Conservation (phyloP, 179 eudicot species). For the Beta macrorhiza region DNA sequence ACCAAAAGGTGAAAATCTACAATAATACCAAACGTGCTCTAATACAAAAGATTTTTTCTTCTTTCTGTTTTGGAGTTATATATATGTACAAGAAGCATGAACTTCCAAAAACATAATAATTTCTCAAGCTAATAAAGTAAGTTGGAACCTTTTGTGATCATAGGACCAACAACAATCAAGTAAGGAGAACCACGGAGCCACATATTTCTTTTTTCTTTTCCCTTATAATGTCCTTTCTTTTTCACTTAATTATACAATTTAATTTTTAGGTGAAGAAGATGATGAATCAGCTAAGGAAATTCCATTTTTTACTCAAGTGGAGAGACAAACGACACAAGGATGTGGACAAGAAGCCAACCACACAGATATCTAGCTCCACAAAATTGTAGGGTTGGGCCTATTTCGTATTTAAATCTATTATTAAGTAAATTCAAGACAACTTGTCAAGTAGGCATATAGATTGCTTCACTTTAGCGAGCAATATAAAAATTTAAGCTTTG, state of each 20-base stretch:
- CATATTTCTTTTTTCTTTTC: neutral
- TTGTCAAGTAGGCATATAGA: neutral
- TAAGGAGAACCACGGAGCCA: neutral
- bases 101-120: too few species aligned
- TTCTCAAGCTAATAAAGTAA: too few species aligned
- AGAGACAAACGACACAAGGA: neutral
- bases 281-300: neutral
- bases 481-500: neutral
- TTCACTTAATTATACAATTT: neutral
- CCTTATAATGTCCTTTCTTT: neutral
- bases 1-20: too few species aligned
- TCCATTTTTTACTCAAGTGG: neutral
- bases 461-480: slow-evolving; percentile 4
- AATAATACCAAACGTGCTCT: too few species aligned
- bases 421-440: slow-evolving; percentile 1
- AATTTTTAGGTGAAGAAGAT: neutral
- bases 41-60: neutral
- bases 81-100: too few species aligned
- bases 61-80: too few species aligned
- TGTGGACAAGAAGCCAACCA: slow-evolving; percentile 20
- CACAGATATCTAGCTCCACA: slow-evolving; percentile 17
- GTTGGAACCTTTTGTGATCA: too few species aligned
- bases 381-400: neutral
- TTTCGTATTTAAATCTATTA: neutral
- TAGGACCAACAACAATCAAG: too few species aligned